phyloP scores from a whole-genome alignment of 1,284 basidiomycete species.

The Laetiporus sulphureus region DNA sequence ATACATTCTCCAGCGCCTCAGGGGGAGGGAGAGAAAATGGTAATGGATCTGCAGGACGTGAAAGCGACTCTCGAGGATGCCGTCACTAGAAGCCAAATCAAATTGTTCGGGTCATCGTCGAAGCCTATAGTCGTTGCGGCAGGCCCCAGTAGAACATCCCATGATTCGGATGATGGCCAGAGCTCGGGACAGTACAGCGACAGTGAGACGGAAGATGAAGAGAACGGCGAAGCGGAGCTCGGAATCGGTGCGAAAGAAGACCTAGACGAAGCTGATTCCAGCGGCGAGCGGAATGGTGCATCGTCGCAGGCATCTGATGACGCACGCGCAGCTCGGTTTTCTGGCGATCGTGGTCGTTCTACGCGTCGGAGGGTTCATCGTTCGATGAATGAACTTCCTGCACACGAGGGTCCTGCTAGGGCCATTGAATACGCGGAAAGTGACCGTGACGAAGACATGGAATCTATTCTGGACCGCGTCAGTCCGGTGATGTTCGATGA shows the following conservation, averaged over 20 bases:
- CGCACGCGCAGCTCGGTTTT: background rate
- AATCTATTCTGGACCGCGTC: slow-evolving; percentile 24
- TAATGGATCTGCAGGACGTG: slow-evolving; percentile 92
- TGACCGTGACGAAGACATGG: slow-evolving; percentile 52
- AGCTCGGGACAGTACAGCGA: slow-evolving; percentile 12
- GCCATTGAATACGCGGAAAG: slow-evolving; percentile 72
- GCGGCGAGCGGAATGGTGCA: slow-evolving; percentile 20
- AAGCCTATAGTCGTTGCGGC: slow-evolving; percentile 30
- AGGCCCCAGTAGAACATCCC: too few relatives aligned
- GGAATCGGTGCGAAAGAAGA: slow-evolving; percentile 20
- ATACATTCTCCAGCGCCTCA: slow-evolving; percentile 43
- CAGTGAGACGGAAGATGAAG: slow-evolving; percentile 15
- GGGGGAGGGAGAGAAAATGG: slow-evolving; percentile 96
- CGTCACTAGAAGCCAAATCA: slow-evolving; percentile 77
- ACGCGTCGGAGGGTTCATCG: slow-evolving; percentile 42
- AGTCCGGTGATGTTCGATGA: slow-evolving; percentile 35
- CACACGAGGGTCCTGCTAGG: slow-evolving; percentile 30
- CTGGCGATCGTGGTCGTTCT: slow-evolving; percentile 38
- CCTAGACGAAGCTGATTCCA: background rate
- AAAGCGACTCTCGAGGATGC: slow-evolving; percentile 78
- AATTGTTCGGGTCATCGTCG: slow-evolving; percentile 79
- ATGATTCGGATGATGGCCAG: too few relatives aligned
- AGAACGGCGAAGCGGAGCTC: slow-evolving; percentile 16
- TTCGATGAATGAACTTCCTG: slow-evolving; percentile 27
- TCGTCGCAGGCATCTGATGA: slow-evolving; percentile 11